Percentiles rank a stretch among this genome's conserved stretches.
Conservation (phyloP, 352 stramenopile species). For the Phytopythium sindhum region DNA sequence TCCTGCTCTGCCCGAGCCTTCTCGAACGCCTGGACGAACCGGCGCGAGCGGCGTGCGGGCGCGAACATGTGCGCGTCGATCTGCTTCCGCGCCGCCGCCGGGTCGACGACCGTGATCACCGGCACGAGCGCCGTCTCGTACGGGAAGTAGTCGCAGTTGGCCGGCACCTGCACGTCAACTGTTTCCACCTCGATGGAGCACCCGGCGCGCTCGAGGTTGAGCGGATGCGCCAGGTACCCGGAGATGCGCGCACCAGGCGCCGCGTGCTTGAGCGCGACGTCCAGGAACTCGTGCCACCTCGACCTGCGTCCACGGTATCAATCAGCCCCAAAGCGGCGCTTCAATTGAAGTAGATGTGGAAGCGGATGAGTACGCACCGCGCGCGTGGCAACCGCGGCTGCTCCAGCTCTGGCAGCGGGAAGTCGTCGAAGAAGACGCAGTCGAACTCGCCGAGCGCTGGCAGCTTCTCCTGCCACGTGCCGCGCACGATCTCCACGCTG, state of each 20-base stretch:
- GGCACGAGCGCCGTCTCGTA: slow-evolving; percentile 56
- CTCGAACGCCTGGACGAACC: slow-evolving; percentile 25
- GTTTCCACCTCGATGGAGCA: slow-evolving; percentile 27
- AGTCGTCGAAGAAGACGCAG: slow-evolving; percentile 85
- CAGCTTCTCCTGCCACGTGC: slow-evolving; percentile 68
- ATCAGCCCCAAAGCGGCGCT: no score
- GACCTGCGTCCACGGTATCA: slow-evolving; percentile 21
- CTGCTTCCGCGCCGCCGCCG: slow-evolving; percentile 6
- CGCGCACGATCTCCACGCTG: slow-evolving; percentile 47
- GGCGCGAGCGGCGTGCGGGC: slow-evolving; percentile 13
- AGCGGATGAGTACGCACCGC: not conserved
- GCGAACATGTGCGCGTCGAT: not conserved
- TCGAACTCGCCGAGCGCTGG: slow-evolving; percentile 55
- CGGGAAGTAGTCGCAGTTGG: slow-evolving; percentile 66
- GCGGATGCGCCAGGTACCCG: slow-evolving; percentile 54
- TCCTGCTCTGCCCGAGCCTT: slow-evolving; percentile 9
- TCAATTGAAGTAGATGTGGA: no score
- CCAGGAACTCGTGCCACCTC: slow-evolving; percentile 72
- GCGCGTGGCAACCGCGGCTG: not conserved
- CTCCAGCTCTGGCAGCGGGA: slow-evolving; percentile 56
- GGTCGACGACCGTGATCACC: slow-evolving; percentile 54
- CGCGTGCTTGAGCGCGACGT: slow-evolving; percentile 45
- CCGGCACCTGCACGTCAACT: slow-evolving; percentile 33
- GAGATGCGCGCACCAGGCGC: slow-evolving; percentile 47
- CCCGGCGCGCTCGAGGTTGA: slow-evolving; percentile 45